Conservation (phyloP, 345 rosid species). For the Eucalyptus pauciflora region DNA sequence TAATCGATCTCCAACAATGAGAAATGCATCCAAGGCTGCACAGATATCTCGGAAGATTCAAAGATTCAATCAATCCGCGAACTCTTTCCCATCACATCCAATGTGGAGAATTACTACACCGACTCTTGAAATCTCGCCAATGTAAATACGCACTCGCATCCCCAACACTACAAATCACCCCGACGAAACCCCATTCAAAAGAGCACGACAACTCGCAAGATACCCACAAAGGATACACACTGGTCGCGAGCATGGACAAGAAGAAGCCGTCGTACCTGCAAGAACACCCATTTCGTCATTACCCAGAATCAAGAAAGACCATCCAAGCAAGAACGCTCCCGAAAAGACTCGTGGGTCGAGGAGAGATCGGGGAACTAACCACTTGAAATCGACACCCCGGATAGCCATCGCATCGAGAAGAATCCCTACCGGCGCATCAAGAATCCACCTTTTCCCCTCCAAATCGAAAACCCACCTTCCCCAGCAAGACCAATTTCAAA, state of each 20-base stretch:
- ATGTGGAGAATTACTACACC: neutral
- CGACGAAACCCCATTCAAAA: neutral
- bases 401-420: conserved; percentile 40
- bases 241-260: conserved; percentile 97
- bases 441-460: neutral
- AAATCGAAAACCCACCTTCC: neutral
- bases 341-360: neutral
- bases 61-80: neutral
- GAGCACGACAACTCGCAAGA: neutral
- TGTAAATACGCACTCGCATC: neutral
- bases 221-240: conserved; percentile 71
- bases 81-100: neutral
- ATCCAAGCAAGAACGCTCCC: neutral
- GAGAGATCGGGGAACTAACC: conserved; percentile 34
- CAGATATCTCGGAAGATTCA: neutral
- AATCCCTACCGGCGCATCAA: conserved; percentile 2
- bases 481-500: neutral
- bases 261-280: conserved; percentile 99
- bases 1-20: neutral
- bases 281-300: neutral
- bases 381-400: conserved; percentile 92
- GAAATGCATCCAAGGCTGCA: neutral
- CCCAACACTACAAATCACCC: neutral
- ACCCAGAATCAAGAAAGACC: neutral
- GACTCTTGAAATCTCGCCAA: neutral